Base-by-base conservation (phyloP, 306 rosid species). In the Citrullus amarus region DNA sequence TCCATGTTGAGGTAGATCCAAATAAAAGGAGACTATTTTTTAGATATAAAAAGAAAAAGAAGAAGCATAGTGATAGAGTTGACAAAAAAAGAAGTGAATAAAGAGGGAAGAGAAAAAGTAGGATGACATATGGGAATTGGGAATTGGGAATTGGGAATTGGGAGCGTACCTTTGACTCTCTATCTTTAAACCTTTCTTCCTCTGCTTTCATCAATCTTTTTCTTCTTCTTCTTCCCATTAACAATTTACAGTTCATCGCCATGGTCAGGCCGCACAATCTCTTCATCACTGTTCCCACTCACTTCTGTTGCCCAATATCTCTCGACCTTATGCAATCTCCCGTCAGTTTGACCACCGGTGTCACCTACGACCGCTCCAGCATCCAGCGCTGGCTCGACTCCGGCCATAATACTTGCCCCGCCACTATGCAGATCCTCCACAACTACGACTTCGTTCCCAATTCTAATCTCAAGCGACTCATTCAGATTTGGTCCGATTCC, bases 301-400 rank as follows among this genome's bases (percentile, higher is more conserved):
- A 89, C 30, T 94, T 94, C 83, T 82, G 89, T 38, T 94, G 97
- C n/a, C 98, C 98, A 1, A 94, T 94, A 28, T 89, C 97, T 0
- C 92, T 92, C 1, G 98, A 94, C 80, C 87, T 94, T 18, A 94
- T 94, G 98, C 88, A 85, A 72, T 94, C 97, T 75, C 98, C 98
- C 2, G 98, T 94, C 13, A 92, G 97, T 54, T 87, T 94, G 53
- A 85, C 87, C 85, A 94, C 98, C 83, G 98, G 98, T 2, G 95
- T 92, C 0, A 94, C 98, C 61, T 94, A 94, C 85, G 98, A 94
- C 87, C 96, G 98, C 41, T 82, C 97, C 80, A 87, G 90, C 85
- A 92, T 94, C 88, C 95, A 94, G 32, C 96, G 90, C 71, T 94
- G 98, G 98, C 95, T 94, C 16, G 97, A 94, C 83, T 83, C 82